phyloP scores from a whole-genome alignment of 78 protist genomes.

The Acrasis kona region DNA sequence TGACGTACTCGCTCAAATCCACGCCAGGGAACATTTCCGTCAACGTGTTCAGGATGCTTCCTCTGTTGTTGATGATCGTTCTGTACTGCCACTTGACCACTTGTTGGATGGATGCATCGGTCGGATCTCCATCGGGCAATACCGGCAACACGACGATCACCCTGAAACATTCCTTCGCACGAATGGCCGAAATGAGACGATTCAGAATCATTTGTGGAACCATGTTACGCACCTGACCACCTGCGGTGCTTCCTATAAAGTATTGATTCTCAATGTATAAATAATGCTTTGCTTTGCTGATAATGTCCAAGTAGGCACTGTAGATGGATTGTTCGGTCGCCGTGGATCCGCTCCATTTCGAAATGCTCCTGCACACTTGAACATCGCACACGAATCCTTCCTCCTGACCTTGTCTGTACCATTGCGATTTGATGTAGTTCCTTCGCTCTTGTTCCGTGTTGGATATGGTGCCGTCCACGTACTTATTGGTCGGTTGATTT shows the following conservation, averaged over 20 bases:
- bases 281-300: constrained; percentile 53
- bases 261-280: constrained; percentile 79
- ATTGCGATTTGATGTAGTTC: too few relatives aligned
- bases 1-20: not conserved
- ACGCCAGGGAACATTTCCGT: not conserved
- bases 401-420: too few relatives aligned
- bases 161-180: not conserved
- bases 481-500: too few relatives aligned
- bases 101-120: not conserved
- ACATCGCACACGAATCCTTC: not conserved
- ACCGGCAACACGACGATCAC: not conserved
- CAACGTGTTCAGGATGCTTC: not conserved
- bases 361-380: constrained; percentile 25
- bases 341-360: constrained; percentile 19
- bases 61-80: not conserved
- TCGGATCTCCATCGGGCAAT: not conserved
- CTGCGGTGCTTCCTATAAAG: constrained; percentile 23
- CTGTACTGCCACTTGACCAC: not conserved
- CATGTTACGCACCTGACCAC: not conserved
- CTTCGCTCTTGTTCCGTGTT: too few relatives aligned
- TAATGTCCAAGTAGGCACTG: constrained; percentile 47
- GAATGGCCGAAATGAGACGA: not conserved
- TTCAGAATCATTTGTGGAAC: not conserved
- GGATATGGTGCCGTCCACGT: too few relatives aligned
- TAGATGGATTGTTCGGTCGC: constrained; percentile 43